Percentiles rank a stretch among this genome's conserved stretches.
These are phyloP conservation scores for sweet orange (Citrus sinensis) DNA, from an alignment of 345 rosid genomes.

Conservation along the genomic window DVS_A1.0 CM039167.1:11369001-11369500, in stretches of 20 bases:
- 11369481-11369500: background rate
- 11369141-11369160: background rate
- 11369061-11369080: background rate
- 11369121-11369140: background rate
- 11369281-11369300: background rate
- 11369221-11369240: background rate
- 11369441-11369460: background rate
- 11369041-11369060: background rate
- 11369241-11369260: background rate
- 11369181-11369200: constrained; percentile 1
- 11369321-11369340: background rate
- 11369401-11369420: background rate
- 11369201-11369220: background rate
- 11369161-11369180: background rate
- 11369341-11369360: background rate
- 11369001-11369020: background rate
- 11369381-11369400: background rate
- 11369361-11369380: background rate
- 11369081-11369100: background rate
- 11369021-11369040: background rate
- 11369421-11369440: background rate
- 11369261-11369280: background rate
- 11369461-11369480: background rate
- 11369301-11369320: background rate
- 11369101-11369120: background rate